Conservation (phyloP, 345 rosid species). For the Arabidopsis suecica region DNA sequence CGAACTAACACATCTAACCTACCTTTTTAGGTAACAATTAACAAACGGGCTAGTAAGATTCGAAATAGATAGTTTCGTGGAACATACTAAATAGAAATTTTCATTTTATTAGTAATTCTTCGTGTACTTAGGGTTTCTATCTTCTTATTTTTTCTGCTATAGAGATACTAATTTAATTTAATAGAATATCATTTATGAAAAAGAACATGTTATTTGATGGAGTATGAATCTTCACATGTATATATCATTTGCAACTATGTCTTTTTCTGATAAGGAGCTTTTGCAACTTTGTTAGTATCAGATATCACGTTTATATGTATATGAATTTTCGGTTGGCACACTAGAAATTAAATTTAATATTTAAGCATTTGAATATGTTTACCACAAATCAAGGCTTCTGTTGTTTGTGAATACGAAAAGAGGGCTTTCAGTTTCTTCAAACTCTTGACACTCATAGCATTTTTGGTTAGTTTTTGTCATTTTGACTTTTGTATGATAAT, state of each 20-base stretch:
- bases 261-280: not conserved
- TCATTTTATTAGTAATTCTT: constrained; percentile 4
- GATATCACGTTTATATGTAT: not conserved
- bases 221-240: constrained; percentile 1
- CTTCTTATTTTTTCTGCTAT: not conserved
- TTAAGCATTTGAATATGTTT: not conserved
- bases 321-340: not conserved
- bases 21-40: not conserved
- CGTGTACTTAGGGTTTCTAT: constrained; percentile 13
- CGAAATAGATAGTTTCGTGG: constrained; percentile 14
- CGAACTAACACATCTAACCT: constrained; percentile 7
- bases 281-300: not conserved
- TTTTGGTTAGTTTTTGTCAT: constrained; percentile 5
- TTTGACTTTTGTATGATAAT: not conserved
- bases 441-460: not conserved
- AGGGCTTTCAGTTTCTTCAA: constrained; percentile 18
- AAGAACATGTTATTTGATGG: too few species aligned
- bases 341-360: not conserved
- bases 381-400: not conserved
- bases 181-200: not conserved
- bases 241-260: not conserved
- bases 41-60: not conserved
- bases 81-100: not conserved
- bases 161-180: not conserved
- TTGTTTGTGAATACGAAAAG: not conserved